Evolutionary conservation across 2,329 filamentous ascomycete genomes (phyloP).

Genomic region (Sporothrix sp.): DNA sequence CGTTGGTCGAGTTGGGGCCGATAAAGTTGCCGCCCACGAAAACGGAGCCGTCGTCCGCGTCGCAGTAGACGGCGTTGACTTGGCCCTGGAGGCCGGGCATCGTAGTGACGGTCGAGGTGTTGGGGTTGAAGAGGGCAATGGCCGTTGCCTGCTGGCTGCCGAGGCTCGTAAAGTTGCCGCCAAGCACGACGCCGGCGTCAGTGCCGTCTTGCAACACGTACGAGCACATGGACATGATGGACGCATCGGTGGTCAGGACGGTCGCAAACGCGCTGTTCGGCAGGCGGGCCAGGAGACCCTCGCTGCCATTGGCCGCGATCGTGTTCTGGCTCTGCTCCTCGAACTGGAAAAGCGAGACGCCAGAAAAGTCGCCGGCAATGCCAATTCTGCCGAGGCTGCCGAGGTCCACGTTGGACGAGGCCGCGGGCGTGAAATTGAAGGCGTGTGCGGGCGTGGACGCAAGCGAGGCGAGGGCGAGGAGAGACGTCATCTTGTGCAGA

Average conservation of each 20-base stretch:
- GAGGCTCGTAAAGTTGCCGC: conserved; percentile 91
- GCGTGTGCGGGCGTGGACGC: conserved; percentile 36
- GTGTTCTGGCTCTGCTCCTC: conserved; percentile 64
- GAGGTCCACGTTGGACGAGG: conserved; percentile 67
- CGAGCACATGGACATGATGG: conserved; percentile 81
- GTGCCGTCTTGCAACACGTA: conserved; percentile 58
- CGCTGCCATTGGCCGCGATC: conserved; percentile 64
- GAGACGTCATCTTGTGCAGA: conserved; percentile 11
- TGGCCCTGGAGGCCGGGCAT: conserved; percentile 73
- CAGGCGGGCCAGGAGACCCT: conserved; percentile 69
- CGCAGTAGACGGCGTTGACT: conserved; percentile 75
- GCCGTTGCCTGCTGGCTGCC: conserved; percentile 65
- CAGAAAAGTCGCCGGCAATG: conserved; percentile 80
- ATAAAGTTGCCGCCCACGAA: conserved; percentile 86
- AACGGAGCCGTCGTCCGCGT: conserved; percentile 64
- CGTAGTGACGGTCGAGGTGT: conserved; percentile 59
- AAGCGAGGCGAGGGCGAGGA: conserved; percentile 33
- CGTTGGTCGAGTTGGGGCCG: conserved; percentile 75
- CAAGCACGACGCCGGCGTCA: conserved; percentile 68
- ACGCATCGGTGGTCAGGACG: conserved; percentile 67
- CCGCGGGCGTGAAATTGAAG: conserved; percentile 50
- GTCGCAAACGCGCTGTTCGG: conserved; percentile 77
- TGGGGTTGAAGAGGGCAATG: conserved; percentile 71
- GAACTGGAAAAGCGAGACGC: conserved; percentile 83
- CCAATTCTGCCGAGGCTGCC: conserved; percentile 70